phyloP scores from a whole-genome alignment of 305 asterid genomes.

The Stenogyne calaminthoides region DNA sequence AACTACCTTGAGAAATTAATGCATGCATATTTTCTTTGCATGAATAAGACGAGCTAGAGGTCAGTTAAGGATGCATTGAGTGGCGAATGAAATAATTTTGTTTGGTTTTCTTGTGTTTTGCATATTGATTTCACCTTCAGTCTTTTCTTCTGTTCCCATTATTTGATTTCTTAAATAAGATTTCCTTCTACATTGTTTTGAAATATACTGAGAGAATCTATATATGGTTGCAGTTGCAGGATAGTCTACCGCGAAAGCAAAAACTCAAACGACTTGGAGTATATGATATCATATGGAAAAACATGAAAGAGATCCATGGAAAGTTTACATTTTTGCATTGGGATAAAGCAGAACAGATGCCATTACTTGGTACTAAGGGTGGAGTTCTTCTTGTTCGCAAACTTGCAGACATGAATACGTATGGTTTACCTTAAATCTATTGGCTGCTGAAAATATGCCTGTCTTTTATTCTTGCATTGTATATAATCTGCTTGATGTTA shows the following conservation, averaged over 20 bases:
- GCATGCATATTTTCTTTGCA: no score
- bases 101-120: no score
- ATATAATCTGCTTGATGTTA: not conserved
- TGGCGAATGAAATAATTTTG: no score
- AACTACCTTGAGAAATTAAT: no score
- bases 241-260: not conserved
- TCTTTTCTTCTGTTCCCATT: no score
- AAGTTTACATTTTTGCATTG: not conserved
- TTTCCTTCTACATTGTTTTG: not conserved
- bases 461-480: not conserved
- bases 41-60: no score
- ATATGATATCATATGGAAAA: not conserved
- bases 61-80: no score
- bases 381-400: conserved; percentile 87
- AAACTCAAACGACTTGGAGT: not conserved
- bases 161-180: no score
- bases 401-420: conserved; percentile 62
- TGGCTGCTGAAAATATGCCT: not conserved
- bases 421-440: conserved; percentile 24
- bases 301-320: not conserved
- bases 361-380: conserved; percentile 58
- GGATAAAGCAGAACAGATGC: conserved; percentile 64
- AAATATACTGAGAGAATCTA: not conserved
- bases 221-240: not conserved
- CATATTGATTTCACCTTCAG: no score